Conservation (phyloP, 805 yeast species). For the Wickerhamomyces chambardii region DNA sequence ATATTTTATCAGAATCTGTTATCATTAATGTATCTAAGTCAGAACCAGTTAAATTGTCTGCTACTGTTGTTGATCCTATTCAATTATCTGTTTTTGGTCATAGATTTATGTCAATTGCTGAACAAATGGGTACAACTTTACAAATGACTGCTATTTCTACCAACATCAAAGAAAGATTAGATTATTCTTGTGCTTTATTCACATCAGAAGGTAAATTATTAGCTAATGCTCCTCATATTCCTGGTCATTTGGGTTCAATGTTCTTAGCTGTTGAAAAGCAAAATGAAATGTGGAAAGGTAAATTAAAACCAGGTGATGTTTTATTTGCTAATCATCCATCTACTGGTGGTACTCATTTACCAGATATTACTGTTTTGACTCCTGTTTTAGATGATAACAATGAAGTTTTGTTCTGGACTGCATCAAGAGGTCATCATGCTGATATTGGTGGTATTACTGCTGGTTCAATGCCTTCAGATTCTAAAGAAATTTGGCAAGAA, state of each 20-base stretch:
- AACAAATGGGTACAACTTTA: conserved; percentile 30
- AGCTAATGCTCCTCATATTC: conserved; percentile 35
- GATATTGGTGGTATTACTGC: conserved; percentile 47
- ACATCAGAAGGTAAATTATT: conserved; percentile 27
- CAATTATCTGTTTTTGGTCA: conserved; percentile 28
- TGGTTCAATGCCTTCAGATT: conserved; percentile 43
- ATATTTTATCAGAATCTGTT: neutral
- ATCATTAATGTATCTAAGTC: conserved; percentile 24
- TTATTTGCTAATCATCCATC: conserved; percentile 27
- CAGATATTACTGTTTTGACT: conserved; percentile 42
- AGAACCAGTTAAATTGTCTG: conserved; percentile 30
- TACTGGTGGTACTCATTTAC: conserved; percentile 33
- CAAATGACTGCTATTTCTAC: conserved; percentile 29
- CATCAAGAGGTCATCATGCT: conserved; percentile 49
- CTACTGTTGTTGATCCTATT: conserved; percentile 28
- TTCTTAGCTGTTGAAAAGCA: conserved; percentile 25
- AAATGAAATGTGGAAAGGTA: conserved; percentile 22
- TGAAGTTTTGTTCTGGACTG: conserved; percentile 37
- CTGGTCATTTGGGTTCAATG: conserved; percentile 34
- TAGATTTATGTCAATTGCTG: conserved; percentile 37
- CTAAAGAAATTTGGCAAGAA: conserved; percentile 38
- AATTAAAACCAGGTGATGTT: conserved; percentile 27
- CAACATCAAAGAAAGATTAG: conserved; percentile 33
- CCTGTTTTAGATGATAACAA: conserved; percentile 34
- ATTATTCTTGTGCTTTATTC: conserved; percentile 33